Conservation (phyloP, 2,329 filamentous ascomycete genomes). For the Colletotrichum sidae region DNA sequence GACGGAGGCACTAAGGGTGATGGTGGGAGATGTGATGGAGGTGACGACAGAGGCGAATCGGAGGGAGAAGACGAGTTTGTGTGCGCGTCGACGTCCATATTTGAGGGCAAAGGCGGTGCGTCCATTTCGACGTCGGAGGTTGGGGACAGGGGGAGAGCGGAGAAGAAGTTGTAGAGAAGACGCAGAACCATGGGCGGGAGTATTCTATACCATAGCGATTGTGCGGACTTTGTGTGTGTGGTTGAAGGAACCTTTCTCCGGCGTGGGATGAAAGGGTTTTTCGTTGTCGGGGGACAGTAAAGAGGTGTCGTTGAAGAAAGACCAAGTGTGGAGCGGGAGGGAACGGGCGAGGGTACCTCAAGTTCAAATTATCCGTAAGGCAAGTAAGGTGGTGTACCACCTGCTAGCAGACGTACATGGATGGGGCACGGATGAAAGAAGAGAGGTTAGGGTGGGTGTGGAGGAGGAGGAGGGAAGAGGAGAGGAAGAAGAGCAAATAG, state of each 20-base stretch:
- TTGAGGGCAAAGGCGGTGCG: conserved; percentile 26
- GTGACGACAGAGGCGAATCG: conserved; percentile 61
- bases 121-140: conserved; percentile 31
- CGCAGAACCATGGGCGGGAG: conserved; percentile 29
- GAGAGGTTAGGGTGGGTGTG: neutral
- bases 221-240: conserved; percentile 10
- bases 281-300: conserved; percentile 26
- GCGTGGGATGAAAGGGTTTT: conserved; percentile 32
- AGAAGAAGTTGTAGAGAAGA: conserved; percentile 15
- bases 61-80: conserved; percentile 40
- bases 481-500: neutral
- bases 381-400: conserved; percentile 30
- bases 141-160: conserved; percentile 18
- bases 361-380: neutral
- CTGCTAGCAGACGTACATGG: conserved; percentile 33
- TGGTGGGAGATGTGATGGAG: conserved; percentile 64
- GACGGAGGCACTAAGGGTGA: conserved; percentile 64
- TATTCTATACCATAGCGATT: conserved; percentile 36
- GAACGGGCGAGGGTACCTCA: conserved; percentile 36
- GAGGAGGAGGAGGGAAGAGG: neutral
- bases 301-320: conserved; percentile 39
- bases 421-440: conserved; percentile 24
- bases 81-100: conserved; percentile 34
- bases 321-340: conserved; percentile 36
- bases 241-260: conserved; percentile 25